Evolutionary conservation across 495 filamentous ascomycete species (phyloP).

Genomic region (Lasiosphaeria miniovina): DNA sequence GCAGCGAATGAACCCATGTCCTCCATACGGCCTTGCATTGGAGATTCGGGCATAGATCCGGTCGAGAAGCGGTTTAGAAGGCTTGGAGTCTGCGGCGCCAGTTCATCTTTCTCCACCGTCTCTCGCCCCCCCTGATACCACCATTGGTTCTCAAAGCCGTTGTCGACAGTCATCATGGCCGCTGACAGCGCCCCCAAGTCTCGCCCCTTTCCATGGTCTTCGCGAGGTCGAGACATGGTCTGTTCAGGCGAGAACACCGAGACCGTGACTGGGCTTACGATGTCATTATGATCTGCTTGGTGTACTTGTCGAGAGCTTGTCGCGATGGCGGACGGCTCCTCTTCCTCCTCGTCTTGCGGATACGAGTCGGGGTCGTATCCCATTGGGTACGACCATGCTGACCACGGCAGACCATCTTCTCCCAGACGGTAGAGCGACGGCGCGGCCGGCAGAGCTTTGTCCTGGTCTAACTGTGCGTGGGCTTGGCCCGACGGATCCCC

Average conservation of each 20-base stretch:
- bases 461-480: constrained; percentile 18
- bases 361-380: constrained; percentile 23
- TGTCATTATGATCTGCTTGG: not conserved
- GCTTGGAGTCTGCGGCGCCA: not conserved
- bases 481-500: not conserved
- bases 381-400: constrained; percentile 34
- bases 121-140: constrained; percentile 43
- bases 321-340: not conserved
- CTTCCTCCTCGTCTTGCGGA: constrained; percentile 20
- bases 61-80: not conserved
- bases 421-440: constrained; percentile 44
- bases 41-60: not conserved
- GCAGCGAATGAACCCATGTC: not conserved
- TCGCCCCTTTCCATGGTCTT: constrained; percentile 25
- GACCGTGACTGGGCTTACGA: constrained; percentile 22
- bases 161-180: constrained; percentile 57
- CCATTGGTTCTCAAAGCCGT: constrained; percentile 52
- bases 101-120: constrained; percentile 3
- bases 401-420: constrained; percentile 46
- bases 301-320: constrained; percentile 5
- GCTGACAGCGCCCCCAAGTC: constrained; percentile 49
- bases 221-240: constrained; percentile 13
- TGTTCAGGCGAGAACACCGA: constrained; percentile 29
- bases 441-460: constrained; percentile 39
- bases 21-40: not conserved